Evolutionary conservation across 2,329 filamentous ascomycete genomes (phyloP).

Genomic region (Verticillium dahliae): DNA sequence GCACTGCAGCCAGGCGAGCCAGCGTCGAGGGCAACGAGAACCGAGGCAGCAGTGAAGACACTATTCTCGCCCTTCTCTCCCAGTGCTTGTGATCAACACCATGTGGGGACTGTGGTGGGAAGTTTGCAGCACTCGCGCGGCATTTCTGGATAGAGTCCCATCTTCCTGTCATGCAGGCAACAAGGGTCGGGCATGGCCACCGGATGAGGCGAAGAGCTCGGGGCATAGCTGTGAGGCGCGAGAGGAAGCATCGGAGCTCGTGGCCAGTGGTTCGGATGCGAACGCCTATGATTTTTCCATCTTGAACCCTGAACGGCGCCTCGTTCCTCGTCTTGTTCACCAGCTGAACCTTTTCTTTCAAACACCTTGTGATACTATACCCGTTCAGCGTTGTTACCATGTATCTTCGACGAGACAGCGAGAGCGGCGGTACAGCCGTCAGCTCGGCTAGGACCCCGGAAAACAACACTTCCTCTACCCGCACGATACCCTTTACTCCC

Average conservation of each 20-base stretch:
- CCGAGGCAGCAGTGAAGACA: not conserved
- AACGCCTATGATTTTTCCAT: not conserved
- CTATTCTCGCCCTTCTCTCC: not conserved
- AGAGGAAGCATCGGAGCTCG: not conserved
- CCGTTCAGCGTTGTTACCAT: slow-evolving; percentile 1
- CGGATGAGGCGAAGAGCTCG: not conserved
- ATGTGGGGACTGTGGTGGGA: not conserved
- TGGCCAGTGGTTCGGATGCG: not conserved
- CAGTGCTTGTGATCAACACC: not conserved
- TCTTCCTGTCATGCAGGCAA: not conserved
- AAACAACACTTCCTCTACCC: slow-evolving; percentile 7
- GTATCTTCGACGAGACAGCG: slow-evolving; percentile 10
- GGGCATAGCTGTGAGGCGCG: not conserved
- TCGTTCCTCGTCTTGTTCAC: not conserved
- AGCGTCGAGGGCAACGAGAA: not conserved
- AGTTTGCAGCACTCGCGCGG: not conserved
- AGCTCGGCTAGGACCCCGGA: slow-evolving; percentile 3
- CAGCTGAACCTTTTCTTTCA: not conserved
- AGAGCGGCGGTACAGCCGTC: slow-evolving; percentile 11
- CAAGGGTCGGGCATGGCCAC: not conserved
- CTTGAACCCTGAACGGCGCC: not conserved
- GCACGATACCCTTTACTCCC: slow-evolving; percentile 6
- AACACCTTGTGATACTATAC: not conserved
- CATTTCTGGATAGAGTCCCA: not conserved
- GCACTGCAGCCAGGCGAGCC: not conserved